Conservation (phyloP, 257 asterid species). For the Ilex asprella region DNA sequence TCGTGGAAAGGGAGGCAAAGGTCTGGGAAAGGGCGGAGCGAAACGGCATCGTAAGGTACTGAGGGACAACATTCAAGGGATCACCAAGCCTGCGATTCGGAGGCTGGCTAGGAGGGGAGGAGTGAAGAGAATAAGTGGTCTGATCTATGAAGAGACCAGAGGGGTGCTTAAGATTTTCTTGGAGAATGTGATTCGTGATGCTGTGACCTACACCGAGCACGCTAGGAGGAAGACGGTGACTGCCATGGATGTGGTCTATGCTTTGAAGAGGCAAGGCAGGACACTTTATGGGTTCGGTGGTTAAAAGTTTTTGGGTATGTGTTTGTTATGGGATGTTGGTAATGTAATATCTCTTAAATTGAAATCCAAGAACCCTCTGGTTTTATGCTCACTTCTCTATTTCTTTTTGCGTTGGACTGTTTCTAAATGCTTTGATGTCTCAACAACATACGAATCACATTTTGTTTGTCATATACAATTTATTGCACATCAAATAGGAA, state of each 20-base stretch:
- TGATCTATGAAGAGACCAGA: constrained; percentile 27
- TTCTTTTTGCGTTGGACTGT: no score
- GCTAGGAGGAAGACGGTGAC: constrained; percentile 28
- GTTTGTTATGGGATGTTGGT: no score
- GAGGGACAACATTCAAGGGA: constrained; percentile 29
- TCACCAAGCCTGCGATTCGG: constrained; percentile 26
- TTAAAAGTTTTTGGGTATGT: neutral
- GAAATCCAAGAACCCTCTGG: no score
- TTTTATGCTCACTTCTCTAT: no score
- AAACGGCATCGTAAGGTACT: constrained; percentile 30
- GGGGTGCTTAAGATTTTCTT: constrained; percentile 28
- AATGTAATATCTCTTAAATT: no score
- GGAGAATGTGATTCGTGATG: constrained; percentile 30
- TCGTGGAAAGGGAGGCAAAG: constrained; percentile 37
- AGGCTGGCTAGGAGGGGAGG: constrained; percentile 28
- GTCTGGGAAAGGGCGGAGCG: constrained; percentile 30
- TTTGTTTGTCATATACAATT: no score
- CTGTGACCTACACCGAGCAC: constrained; percentile 29
- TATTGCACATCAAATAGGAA: no score
- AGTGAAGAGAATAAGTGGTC: constrained; percentile 27
- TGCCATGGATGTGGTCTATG: constrained; percentile 28
- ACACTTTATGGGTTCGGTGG: constrained; percentile 28
- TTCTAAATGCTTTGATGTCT: no score
- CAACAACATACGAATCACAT: no score
- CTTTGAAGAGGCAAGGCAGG: constrained; percentile 26